Evolutionary conservation across 345 rosid species (phyloP).

Genomic region (Bretschneidera sinensis): DNA sequence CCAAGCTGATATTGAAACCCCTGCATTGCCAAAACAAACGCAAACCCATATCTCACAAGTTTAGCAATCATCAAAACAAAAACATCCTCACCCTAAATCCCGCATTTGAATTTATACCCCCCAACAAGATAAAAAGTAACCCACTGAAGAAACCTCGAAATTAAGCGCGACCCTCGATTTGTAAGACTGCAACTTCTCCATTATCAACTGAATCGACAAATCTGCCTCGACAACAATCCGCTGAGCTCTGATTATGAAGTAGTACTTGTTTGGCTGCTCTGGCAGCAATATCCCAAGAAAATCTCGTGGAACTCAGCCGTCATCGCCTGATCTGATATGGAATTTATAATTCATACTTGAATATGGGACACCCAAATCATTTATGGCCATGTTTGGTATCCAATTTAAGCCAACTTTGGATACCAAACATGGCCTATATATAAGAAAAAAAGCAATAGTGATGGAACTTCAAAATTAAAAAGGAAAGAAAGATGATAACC

Average conservation of each 20-base stretch:
- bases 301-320: constrained; percentile 61
- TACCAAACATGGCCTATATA: too few species aligned
- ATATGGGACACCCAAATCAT: too few species aligned
- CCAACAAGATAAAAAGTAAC: neutral
- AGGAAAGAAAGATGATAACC: constrained; percentile 20
- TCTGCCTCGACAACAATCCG: constrained; percentile 76
- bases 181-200: constrained; percentile 96
- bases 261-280: constrained; percentile 78
- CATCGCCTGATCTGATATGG: constrained; percentile 41
- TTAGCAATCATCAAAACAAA: neutral
- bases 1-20: constrained; percentile 88
- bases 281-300: constrained; percentile 70
- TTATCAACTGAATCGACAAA: constrained; percentile 68
- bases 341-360: neutral
- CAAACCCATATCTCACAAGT: neutral
- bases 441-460: neutral
- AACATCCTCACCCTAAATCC: neutral
- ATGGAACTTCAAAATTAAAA: neutral
- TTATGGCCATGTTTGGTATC: too few species aligned
- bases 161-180: constrained; percentile 68
- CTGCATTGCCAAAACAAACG: constrained; percentile 25
- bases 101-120: neutral
- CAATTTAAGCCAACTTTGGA: too few species aligned
- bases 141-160: constrained; percentile 48
- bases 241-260: constrained; percentile 63